phyloP scores from a whole-genome alignment of 2,329 filamentous ascomycete genomes.

The Talaromyces marneffei region DNA sequence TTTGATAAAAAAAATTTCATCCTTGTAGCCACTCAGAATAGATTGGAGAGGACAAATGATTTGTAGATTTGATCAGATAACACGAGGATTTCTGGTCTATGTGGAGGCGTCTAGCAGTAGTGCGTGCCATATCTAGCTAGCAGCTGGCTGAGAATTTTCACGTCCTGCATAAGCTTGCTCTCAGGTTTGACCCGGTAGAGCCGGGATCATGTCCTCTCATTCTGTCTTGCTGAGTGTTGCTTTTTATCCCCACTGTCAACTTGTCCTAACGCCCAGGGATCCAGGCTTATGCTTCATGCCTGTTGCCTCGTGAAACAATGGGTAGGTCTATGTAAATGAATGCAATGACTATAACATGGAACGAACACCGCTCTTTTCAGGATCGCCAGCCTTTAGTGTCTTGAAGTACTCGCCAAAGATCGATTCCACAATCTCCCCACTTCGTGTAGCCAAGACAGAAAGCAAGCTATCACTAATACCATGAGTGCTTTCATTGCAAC shows the following conservation, averaged over 20 bases:
- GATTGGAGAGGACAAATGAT: neutral
- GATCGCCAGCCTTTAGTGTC: conserved; percentile 15
- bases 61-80: conserved; percentile 3
- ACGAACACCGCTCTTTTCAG: neutral
- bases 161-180: neutral
- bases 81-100: neutral
- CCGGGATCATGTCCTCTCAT: neutral
- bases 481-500: conserved; percentile 87
- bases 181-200: neutral
- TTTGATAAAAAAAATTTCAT: neutral
- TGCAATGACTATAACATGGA: neutral
- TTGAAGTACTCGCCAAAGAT: conserved; percentile 55
- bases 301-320: neutral
- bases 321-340: neutral
- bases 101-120: neutral
- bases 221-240: no score
- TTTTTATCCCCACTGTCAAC: no score
- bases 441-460: conserved; percentile 68
- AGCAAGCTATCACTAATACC: conserved; percentile 79
- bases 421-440: conserved; percentile 70
- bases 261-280: neutral
- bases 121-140: neutral
- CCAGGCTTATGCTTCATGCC: neutral
- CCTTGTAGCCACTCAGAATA: neutral
- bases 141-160: neutral